These are phyloP conservation scores for Naganishia liquefaciens DNA, from an alignment of 1,284 basidiomycete species.

Conservation along the genomic window DNA sequence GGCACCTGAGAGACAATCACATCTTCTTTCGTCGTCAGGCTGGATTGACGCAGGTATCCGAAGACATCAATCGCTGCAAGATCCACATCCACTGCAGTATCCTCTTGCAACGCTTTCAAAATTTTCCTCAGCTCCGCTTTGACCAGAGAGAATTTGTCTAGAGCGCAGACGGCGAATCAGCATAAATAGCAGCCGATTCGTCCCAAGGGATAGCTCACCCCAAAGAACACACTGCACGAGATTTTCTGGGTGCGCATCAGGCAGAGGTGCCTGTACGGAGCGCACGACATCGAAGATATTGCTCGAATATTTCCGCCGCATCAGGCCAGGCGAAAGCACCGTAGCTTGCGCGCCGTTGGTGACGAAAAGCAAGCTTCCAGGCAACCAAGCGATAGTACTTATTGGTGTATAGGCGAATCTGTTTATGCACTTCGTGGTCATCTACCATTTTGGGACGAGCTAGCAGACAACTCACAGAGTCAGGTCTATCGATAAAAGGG, in stretches of 20 bases:
- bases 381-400: slow-evolving; percentile 52
- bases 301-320: slow-evolving; percentile 37
- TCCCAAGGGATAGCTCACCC: slow-evolving; percentile 61
- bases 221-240: slow-evolving; percentile 85
- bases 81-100: slow-evolving; percentile 42
- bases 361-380: slow-evolving; percentile 34
- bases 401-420: slow-evolving; percentile 49
- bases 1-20: neutral
- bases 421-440: slow-evolving; percentile 68
- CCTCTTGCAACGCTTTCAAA: slow-evolving; percentile 65
- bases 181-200: neutral
- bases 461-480: slow-evolving; percentile 53
- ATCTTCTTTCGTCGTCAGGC: neutral
- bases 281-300: slow-evolving; percentile 79
- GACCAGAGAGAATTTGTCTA: slow-evolving; percentile 79
- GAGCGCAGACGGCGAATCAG: neutral
- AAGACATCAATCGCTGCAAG: neutral
- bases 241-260: slow-evolving; percentile 88
- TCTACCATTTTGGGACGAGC: slow-evolving; percentile 60
- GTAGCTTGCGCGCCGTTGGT: slow-evolving; percentile 45
- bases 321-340: slow-evolving; percentile 24
- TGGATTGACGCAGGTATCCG: neutral
- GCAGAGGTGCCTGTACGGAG: slow-evolving; percentile 75
- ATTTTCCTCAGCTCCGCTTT: slow-evolving; percentile 61
- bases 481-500: neutral